These are phyloP conservation scores for Auricularia auricula-judae DNA, from an alignment of 768 basidiomycete genomes.

Conservation along the genomic window DNA sequence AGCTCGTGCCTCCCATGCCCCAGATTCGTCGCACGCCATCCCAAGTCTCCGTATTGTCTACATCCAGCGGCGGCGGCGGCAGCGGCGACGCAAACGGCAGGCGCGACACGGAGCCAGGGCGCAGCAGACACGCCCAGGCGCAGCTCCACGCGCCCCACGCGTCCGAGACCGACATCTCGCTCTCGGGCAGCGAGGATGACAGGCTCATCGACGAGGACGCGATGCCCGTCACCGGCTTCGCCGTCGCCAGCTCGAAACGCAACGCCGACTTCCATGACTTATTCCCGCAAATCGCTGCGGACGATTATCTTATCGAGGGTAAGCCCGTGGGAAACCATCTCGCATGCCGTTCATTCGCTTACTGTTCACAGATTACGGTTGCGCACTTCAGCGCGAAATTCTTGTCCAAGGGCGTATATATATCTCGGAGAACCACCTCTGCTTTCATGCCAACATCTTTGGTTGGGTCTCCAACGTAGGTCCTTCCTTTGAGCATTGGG, in stretches of 20 bases:
- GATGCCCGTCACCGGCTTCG: conserved; percentile 91
- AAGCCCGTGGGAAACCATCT: conserved; percentile 14
- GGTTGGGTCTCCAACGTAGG: conserved; percentile 97
- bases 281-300: conserved; percentile 81
- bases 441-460: conserved; percentile 98
- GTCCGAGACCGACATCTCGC: conserved; percentile 22
- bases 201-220: conserved; percentile 49
- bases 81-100: conserved; percentile 2
- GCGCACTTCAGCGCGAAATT: conserved; percentile 92
- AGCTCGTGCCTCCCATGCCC: conserved; percentile 28
- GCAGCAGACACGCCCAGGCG: conserved; percentile 11
- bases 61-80: conserved; percentile 3
- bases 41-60: not conserved
- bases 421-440: conserved; percentile 98
- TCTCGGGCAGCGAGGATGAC: conserved; percentile 12
- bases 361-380: conserved; percentile 74
- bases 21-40: conserved; percentile 3
- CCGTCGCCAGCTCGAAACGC: conserved; percentile 88
- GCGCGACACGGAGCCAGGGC: conserved; percentile 9
- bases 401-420: conserved; percentile 92
- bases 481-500: conserved; percentile 3
- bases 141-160: conserved; percentile 3
- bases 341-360: conserved; percentile 2
- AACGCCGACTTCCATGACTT: conserved; percentile 95
- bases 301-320: conserved; percentile 98